Base-by-base conservation (phyloP, 1,284 basidiomycete genomes). In the Caloboletus inedulis region DNA sequence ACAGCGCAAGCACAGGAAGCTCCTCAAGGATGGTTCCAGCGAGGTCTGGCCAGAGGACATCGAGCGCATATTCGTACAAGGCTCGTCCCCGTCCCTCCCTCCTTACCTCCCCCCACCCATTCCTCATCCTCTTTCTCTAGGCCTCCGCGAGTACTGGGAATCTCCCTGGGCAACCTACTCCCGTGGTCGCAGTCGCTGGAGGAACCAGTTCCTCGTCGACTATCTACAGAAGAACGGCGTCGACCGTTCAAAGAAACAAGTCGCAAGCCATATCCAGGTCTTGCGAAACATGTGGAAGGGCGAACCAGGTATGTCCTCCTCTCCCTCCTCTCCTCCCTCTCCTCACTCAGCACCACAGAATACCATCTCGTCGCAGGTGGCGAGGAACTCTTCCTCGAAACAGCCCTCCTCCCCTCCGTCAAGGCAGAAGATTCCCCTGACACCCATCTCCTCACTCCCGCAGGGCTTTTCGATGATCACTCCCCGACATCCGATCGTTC, bases 221-320 rank as follows among this genome's bases (percentile, higher is more conserved):
- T 85, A 85, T 62, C 79, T 90, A 53, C 76, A 81, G 53, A 81
- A 78, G 58, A 72, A 75, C 39, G 85, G 83, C 52, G 80, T 91
- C 62, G 75, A 76, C 29, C 82, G 88, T 33, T 78, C 85, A 37
- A 89, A 88, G 76, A 90, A 90, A 66, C 87, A 90, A 67, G 88
- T 91, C 60, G 88, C 89, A 18, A 87, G 84, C 64, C 88, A 91
- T 63, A 87, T 91, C 48, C 88, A 91, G 65, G 88, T 90, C 52
- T 69, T 90, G 44, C 75, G 87, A 42, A 90, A 89, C 64, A 90
- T 90, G 87, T 89, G 87, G 87, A 89, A 89, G 65, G 87, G 86
- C 33, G 81, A 87, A 55, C 77, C 82, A 73, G 82, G 87, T 87
- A 56, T 39, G 76, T 64, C 30, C 57, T 5, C 5, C 5, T 23